phyloP scores from a whole-genome alignment of 441 rosid species.

The Erodium trifolium region DNA sequence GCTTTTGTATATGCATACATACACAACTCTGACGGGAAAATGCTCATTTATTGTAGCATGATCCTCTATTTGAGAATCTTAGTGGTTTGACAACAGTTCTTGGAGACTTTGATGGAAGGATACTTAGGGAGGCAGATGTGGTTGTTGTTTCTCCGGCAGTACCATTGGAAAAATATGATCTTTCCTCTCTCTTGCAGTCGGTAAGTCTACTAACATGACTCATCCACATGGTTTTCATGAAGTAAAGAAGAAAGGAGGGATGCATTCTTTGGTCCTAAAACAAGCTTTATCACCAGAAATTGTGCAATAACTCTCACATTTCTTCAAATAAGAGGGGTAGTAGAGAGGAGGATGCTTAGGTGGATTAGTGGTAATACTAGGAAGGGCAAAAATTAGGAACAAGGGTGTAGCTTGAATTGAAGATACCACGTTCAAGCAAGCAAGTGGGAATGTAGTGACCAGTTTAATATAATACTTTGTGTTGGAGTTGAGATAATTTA shows the following conservation, averaged over 20 bases:
- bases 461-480: not conserved
- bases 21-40: not conserved
- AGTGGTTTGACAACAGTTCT: constrained; percentile 25
- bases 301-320: not conserved
- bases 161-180: constrained; percentile 24
- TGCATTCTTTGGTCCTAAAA: not conserved
- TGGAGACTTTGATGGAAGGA: constrained; percentile 18
- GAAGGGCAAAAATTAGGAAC: not conserved
- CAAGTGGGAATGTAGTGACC: not conserved
- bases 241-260: not conserved
- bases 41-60: constrained; percentile 21
- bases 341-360: not conserved
- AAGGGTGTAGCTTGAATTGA: not conserved
- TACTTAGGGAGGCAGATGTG: constrained; percentile 22
- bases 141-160: constrained; percentile 32
- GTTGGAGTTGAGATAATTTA: not conserved
- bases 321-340: not conserved
- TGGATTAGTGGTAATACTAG: not conserved
- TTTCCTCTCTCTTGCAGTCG: constrained; percentile 23
- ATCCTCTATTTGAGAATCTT: constrained; percentile 18
- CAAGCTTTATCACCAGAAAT: not conserved
- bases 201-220: constrained; percentile 20
- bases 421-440: not conserved
- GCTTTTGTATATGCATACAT: not conserved
- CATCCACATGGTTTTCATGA: constrained; percentile 2